A percentile compares a stretch with the other conserved stretches of the same genome.
Conservation (phyloP, 2,329 filamentous ascomycete genomes). For the Arachnomyces sp. region DNA sequence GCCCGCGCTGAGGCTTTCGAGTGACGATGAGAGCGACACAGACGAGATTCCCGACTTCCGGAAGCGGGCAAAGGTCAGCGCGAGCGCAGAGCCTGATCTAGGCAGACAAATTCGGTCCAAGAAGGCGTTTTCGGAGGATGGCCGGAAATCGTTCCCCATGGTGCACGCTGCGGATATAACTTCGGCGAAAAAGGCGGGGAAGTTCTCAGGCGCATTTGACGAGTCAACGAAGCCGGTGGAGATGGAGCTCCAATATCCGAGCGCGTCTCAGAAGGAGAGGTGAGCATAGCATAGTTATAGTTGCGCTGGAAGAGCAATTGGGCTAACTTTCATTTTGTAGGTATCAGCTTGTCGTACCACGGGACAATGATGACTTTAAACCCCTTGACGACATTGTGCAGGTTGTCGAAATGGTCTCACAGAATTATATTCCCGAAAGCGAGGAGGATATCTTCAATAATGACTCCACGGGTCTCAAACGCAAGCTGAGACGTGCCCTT, state of each 20-base stretch:
- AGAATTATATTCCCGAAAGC: constrained; percentile 67
- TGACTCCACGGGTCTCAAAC: constrained; percentile 63
- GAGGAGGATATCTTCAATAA: constrained; percentile 61
- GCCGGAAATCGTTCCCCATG: constrained; percentile 31
- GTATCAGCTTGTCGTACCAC: constrained; percentile 68
- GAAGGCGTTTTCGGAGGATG: constrained; percentile 37
- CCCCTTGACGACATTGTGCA: constrained; percentile 60
- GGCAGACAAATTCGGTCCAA: constrained; percentile 37
- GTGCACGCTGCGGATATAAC: constrained; percentile 44
- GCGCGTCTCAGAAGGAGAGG: constrained; percentile 59
- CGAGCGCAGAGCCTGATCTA: constrained; percentile 36
- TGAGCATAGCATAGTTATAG: constrained; percentile 25
- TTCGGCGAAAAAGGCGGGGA: constrained; percentile 33
- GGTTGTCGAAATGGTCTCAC: constrained; percentile 60
- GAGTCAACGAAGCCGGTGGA: constrained; percentile 35
- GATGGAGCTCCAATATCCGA: constrained; percentile 78
- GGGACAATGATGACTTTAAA: constrained; percentile 66
- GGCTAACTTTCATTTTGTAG: constrained; percentile 30
- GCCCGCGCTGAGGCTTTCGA: constrained; percentile 31
- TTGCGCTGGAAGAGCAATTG: not conserved
- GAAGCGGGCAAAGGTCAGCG: constrained; percentile 35
- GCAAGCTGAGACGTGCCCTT: constrained; percentile 66
- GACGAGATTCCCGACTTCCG: constrained; percentile 30
- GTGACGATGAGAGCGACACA: constrained; percentile 34
- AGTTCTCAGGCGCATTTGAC: constrained; percentile 46